Evolutionary conservation across 2,329 filamentous ascomycete genomes (phyloP).

Genomic region (Colletotrichum orchidophilum): DNA sequence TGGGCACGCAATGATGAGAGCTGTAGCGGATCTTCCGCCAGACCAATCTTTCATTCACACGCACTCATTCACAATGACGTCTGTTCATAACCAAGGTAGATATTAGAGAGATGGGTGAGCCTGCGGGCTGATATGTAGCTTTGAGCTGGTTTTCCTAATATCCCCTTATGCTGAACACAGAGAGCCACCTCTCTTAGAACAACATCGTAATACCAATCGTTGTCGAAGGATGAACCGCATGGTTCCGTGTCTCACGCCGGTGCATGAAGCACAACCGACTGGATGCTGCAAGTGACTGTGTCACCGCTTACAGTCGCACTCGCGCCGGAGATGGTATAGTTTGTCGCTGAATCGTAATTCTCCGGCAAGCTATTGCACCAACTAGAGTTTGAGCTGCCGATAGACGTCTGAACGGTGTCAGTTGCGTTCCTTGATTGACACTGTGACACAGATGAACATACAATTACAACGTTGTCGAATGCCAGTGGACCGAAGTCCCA

Average conservation of each 20-base stretch:
- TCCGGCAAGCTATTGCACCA: neutral
- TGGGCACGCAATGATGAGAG: conserved; percentile 10
- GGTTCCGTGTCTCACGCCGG: neutral
- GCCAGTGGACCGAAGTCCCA: neutral
- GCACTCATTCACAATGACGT: neutral
- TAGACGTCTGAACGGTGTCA: neutral
- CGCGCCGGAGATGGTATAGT: neutral
- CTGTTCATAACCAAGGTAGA: neutral
- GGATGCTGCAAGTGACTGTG: neutral
- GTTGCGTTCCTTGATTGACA: neutral
- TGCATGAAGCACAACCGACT: neutral
- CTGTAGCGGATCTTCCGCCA: neutral
- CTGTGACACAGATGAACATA: neutral
- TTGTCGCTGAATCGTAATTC: neutral
- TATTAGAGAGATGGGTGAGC: neutral
- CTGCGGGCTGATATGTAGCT: neutral
- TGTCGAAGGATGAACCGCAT: neutral
- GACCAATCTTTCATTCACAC: no score
- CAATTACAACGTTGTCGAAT: neutral
- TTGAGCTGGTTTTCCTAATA: conserved; percentile 9
- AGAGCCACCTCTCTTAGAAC: neutral
- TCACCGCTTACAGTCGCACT: neutral
- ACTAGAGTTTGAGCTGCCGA: neutral
- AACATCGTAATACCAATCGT: conserved; percentile 3
- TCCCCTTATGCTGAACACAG: neutral